phyloP scores from a whole-genome alignment of 345 rosid species.

The Brassica cretica region DNA sequence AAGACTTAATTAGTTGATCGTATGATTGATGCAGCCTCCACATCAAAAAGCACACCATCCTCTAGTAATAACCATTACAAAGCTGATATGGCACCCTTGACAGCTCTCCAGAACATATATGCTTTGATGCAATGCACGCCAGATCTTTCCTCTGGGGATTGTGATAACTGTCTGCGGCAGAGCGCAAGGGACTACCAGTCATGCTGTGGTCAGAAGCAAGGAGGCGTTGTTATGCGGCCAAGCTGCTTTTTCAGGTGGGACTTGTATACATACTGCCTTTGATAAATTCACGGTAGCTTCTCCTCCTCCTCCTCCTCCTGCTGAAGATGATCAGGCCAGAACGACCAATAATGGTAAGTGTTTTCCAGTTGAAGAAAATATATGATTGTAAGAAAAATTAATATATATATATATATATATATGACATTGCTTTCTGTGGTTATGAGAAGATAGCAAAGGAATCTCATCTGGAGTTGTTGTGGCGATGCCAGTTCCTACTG shows the following conservation, averaged over 20 bases:
- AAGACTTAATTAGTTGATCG: neutral
- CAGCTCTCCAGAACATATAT: neutral
- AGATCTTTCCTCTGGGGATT: slow-evolving; percentile 20
- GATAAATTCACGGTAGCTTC: neutral
- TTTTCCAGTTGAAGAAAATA: neutral
- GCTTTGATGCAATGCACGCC: slow-evolving; percentile 27
- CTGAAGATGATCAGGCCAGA: neutral
- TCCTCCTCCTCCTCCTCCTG: slow-evolving; percentile 1
- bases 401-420: neutral
- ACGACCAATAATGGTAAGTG: slow-evolving; percentile 9
- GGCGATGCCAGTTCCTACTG: neutral
- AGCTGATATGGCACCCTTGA: neutral
- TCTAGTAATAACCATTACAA: slow-evolving; percentile 1
- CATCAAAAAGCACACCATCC: neutral
- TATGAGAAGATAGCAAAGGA: slow-evolving; percentile 23
- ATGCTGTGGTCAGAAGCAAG: slow-evolving; percentile 9
- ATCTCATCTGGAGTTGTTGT: slow-evolving; percentile 19
- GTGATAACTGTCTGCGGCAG: neutral
- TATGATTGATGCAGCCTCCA: neutral
- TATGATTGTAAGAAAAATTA: neutral
- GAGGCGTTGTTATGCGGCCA: slow-evolving; percentile 17
- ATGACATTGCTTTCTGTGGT: neutral
- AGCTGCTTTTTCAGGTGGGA: slow-evolving; percentile 35
- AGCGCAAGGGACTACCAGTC: neutral
- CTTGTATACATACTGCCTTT: slow-evolving; percentile 26